Evolutionary conservation across 345 rosid species (phyloP), one percentile per base, ranked within the genome.

Genomic region (Citrus sp.): DNA sequence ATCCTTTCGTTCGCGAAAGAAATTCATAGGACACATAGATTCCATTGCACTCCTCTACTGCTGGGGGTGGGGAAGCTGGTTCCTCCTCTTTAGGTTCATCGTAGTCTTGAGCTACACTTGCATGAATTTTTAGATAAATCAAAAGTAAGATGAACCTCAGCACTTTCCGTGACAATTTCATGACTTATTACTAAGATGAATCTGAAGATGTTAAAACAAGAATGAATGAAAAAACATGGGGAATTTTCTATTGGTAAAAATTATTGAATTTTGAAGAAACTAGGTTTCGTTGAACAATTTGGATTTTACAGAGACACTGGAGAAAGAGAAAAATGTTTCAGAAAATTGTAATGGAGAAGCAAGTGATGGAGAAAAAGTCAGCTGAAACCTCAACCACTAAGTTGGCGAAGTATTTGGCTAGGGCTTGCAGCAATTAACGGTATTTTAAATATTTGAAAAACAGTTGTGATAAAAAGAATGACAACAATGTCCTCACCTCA

Each of bases 1-100:
- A 88, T 30, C 76, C 83, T 72, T 80, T 85, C 3, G 37, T 72
- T 4, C 88, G 51, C 0, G 82, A 77, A 7, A 68, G 79, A 77
- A 86, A 86, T 21, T 76, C 34, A 46, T 83, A 88, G 34, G 79
- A 55, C 1, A 86, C 61, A 75, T 58, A 88, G 5, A 88, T 61
- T 5, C 91, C 88, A 16, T 85, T 85, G 67, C 91, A 86, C 5
- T 9, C 22, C 0, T 80, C 83, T 58, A 58, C 37, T 1, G 63
- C 80, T 2, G 84, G 82, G 21, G 88, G 88, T 13, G 84, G 84
- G 8, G 85, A 40, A 1, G 82, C 81, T 6, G 69, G 76, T 25
- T 25, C 24, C 9, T 69, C 68, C 3, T 30, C 56, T 12, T 49
- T 51, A 13, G 73, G 68, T 21, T 37, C 30, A 27, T 78, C 78